Evolutionary conservation across 257 asterid genomes (phyloP).

Genomic region (Solanum acaule): DNA sequence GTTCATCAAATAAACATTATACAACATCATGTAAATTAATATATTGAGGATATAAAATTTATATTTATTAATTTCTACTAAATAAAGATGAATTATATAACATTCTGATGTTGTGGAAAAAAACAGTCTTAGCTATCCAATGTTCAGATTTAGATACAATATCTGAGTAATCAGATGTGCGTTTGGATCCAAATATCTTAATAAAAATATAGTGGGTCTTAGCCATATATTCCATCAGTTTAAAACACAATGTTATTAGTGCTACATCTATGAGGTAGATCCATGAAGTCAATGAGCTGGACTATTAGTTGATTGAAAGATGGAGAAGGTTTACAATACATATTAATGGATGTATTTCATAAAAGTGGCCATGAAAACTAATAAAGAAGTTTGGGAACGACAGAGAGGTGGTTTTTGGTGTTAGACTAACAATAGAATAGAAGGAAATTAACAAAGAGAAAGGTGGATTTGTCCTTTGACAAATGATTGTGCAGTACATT

Average conservation of each 20-base stretch:
- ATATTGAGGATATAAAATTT: background rate
- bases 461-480: background rate
- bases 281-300: background rate
- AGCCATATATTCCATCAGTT: background rate
- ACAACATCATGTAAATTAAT: background rate
- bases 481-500: background rate
- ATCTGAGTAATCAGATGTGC: background rate
- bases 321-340: background rate
- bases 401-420: background rate
- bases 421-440: background rate
- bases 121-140: background rate
- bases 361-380: background rate
- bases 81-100: background rate
- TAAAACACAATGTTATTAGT: background rate
- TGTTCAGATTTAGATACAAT: background rate
- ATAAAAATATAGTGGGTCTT: background rate
- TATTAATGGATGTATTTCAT: background rate
- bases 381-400: background rate
- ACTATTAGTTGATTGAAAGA: background rate
- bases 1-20: background rate
- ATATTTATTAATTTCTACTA: background rate
- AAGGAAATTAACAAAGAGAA: background rate
- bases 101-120: background rate
- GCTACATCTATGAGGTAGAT: background rate
- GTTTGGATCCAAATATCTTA: background rate